A percentile compares a stretch with the other conserved stretches of the same genome.
Evolutionary conservation across 768 basidiomycete species (phyloP).

Genomic region (Ephemerocybe angulata): DNA sequence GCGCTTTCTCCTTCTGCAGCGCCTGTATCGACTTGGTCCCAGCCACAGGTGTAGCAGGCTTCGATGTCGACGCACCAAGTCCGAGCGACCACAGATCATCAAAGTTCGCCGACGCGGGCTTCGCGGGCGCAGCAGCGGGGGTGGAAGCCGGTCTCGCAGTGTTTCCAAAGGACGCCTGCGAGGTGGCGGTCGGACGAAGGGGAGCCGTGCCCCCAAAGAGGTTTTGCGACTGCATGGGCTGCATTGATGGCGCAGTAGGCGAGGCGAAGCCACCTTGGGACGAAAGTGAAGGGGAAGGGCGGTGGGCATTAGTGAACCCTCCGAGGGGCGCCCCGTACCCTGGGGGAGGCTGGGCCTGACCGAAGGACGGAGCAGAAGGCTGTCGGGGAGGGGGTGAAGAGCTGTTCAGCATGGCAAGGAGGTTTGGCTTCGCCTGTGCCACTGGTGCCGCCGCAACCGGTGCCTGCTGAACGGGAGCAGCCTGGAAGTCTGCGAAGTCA

Average conservation of each 20-base stretch:
- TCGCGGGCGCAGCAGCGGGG: conserved; percentile 27
- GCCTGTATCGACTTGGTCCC: conserved; percentile 81
- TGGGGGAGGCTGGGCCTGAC: conserved; percentile 29
- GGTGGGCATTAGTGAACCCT: conserved; percentile 20
- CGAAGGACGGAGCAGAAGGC: conserved; percentile 24
- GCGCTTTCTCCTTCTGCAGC: conserved; percentile 82
- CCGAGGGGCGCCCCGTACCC: conserved; percentile 19
- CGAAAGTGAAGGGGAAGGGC: conserved; percentile 35
- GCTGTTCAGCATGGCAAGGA: conserved; percentile 48
- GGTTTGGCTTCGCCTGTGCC: conserved; percentile 33
- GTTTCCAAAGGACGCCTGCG: neutral
- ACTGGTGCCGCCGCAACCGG: conserved; percentile 36
- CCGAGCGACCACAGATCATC: conserved; percentile 90
- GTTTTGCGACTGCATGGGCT: conserved; percentile 23
- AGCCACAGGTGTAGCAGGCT: conserved; percentile 28
- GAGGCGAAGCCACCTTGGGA: conserved; percentile 27
- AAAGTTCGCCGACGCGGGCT: conserved; percentile 51
- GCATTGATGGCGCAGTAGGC: conserved; percentile 17
- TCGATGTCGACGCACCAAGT: conserved; percentile 47
- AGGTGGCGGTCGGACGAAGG: conserved; percentile 23
- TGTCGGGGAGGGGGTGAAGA: conserved; percentile 25
- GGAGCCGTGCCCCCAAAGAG: conserved; percentile 32
- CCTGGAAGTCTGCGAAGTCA: conserved; percentile 85
- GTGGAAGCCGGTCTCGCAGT: conserved; percentile 17
- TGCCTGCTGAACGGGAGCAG: conserved; percentile 47